These are phyloP conservation scores for Nicotiana undulata DNA, from an alignment of 257 asterid species.

Conservation along the genomic window DNA sequence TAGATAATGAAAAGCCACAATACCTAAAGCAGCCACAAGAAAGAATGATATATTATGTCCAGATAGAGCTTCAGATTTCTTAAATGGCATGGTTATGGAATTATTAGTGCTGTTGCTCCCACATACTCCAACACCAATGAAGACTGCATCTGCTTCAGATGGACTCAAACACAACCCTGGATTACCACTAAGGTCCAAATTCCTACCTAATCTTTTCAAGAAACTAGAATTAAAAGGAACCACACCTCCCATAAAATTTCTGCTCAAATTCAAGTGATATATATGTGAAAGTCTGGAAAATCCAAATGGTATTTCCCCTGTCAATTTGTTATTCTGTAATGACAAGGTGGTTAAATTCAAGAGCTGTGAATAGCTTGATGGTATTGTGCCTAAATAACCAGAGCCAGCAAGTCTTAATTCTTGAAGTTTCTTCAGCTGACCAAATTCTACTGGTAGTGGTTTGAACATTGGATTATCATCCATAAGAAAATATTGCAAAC, in stretches of 20 bases:
- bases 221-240: conserved; percentile 64
- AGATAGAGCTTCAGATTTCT: conserved; percentile 34
- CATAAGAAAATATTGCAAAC: conserved; percentile 62
- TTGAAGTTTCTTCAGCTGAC: conserved; percentile 51
- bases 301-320: conserved; percentile 56
- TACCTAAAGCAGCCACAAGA: conserved; percentile 13
- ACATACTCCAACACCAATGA: conserved; percentile 39
- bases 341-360: conserved; percentile 55
- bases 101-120: conserved; percentile 31
- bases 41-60: conserved; percentile 8
- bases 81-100: conserved; percentile 31
- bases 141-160: conserved; percentile 22
- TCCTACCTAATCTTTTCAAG: conserved; percentile 59
- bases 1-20: conserved; percentile 19
- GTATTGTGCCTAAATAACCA: conserved; percentile 60
- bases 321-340: conserved; percentile 53
- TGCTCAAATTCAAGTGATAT: conserved; percentile 72
- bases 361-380: conserved; percentile 42
- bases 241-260: conserved; percentile 58
- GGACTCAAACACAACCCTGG: conserved; percentile 58
- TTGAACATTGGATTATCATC: conserved; percentile 64
- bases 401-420: conserved; percentile 69
- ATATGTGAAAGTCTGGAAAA: conserved; percentile 43
- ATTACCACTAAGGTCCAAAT: conserved; percentile 72
- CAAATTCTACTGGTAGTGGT: conserved; percentile 41